Evolutionary conservation across 2,329 filamentous ascomycete genomes (phyloP), one percentile per base, ranked within the genome.

Genomic region (Xylariaceae sp.): DNA sequence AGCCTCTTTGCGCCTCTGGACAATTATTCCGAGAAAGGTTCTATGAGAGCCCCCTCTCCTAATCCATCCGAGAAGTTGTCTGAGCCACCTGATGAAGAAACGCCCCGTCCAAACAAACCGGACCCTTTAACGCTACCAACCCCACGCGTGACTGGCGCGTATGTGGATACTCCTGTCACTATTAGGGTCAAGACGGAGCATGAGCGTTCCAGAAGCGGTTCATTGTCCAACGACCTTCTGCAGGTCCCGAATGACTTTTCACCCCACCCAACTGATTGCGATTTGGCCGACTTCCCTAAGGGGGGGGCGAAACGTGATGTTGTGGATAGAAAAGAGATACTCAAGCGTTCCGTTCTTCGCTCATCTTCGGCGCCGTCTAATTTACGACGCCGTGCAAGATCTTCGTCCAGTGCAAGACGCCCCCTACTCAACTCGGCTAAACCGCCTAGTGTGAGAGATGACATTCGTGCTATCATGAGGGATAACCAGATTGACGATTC

Each of bases 401-500:
- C 72, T 39, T 53, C 64, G 15, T 65, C 74, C 7, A 68, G 71
- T 39, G 60, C 62, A 32, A 66, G 67, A 26, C 64, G 59, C n/a
- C 68, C 72, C 9, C 55, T 78, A 28, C 65, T 67, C 47, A 81
- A 81, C 60, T 73, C 76, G 3, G 72, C 72, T 39, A 73, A 67
- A 43, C 74, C 68, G 3, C 70, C 74, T 2, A 76, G 72, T 2
- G 77, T 76, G 39, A 73, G 67, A 41, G 76, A 79, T 42, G 78
- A 81, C 49, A 60, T 81, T 19, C 62, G 69, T 19, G 69, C 75
- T 38, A 72, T 81, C 34, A 68, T 76, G 47, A 67, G 67, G 13
- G 63, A 61, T 34, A 70, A 79, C 51, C 68, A 78, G 39, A 71
- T 79, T 19, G 76, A 81, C 15, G 78, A 81, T 51, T 78, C 74